A percentile compares a stretch with the other conserved stretches of the same genome.
These are phyloP conservation scores for Forsythia viridissima DNA, from an alignment of 257 asterid genomes.

Conservation along the genomic window DNA sequence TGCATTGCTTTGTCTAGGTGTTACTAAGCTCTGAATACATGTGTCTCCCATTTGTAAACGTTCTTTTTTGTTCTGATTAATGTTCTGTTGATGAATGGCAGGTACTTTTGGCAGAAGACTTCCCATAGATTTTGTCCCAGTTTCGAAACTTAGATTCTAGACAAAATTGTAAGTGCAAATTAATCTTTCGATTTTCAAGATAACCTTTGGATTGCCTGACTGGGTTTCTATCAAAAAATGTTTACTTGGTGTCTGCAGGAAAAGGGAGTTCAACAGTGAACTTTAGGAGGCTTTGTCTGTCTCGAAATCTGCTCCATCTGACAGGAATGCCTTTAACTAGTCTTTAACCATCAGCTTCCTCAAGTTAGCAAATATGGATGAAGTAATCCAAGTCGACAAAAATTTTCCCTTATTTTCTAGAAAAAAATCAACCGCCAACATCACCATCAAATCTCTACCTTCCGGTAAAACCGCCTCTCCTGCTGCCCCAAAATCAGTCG, in stretches of 20 bases:
- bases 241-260: neutral
- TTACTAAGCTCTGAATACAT: neutral
- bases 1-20: neutral
- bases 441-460: neutral
- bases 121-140: neutral
- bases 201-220: neutral
- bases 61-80: neutral
- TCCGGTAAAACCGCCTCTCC: neutral
- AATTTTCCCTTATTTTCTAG: slow-evolving; percentile 63
- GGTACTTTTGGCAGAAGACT: neutral
- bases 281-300: neutral
- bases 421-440: slow-evolving; percentile 17
- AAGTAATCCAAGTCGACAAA: slow-evolving; percentile 35
- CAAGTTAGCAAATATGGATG: slow-evolving; percentile 34
- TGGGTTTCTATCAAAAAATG: neutral
- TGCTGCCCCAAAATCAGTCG: slow-evolving; percentile 27
- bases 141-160: neutral
- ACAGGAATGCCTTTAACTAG: neutral
- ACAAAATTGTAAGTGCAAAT: neutral
- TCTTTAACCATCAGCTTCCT: neutral
- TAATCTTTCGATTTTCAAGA: too few species aligned
- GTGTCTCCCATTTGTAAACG: neutral
- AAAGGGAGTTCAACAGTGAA: neutral
- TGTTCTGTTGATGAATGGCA: neutral
- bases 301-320: neutral